These are phyloP conservation scores for Aphelidium insulamus DNA, from an alignment of 371 early-diverging fungal species.

Conservation along the genomic window DNA sequence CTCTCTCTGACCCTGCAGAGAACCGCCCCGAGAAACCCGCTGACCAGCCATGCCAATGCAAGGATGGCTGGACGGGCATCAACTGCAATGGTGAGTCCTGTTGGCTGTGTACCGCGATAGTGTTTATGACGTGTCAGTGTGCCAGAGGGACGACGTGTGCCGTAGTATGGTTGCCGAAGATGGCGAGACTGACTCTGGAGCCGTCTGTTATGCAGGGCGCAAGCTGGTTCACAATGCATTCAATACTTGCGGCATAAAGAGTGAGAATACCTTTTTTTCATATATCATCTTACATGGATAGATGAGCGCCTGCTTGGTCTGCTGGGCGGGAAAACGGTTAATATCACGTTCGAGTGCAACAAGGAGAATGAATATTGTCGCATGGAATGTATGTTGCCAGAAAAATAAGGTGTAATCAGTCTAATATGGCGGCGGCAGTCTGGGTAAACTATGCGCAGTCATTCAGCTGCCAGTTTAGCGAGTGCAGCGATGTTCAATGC, in stretches of 20 bases:
- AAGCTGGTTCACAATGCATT: constrained; percentile 48
- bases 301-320: constrained; percentile 35
- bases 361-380: constrained; percentile 19
- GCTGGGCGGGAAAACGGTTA: constrained; percentile 31
- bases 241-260: constrained; percentile 73
- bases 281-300: constrained; percentile 1
- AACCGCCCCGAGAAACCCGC: constrained; percentile 29
- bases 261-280: constrained; percentile 17
- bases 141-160: constrained; percentile 47
- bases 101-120: not conserved
- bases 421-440: no score
- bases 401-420: no score
- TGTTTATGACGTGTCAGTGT: constrained; percentile 26
- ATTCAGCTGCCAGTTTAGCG: not conserved
- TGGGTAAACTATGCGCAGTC: not conserved
- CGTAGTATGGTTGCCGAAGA: constrained; percentile 40
- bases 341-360: constrained; percentile 43
- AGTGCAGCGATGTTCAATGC: constrained; percentile 33
- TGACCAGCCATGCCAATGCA: constrained; percentile 40
- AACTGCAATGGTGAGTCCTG: constrained; percentile 56
- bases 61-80: constrained; percentile 73
- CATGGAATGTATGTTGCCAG: no score
- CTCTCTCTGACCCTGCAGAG: constrained; percentile 31
- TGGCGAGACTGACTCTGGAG: constrained; percentile 50
- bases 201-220: constrained; percentile 61